Evolutionary conservation across 495 filamentous ascomycete genomes (phyloP).

Genomic region (Xylaria venustula): DNA sequence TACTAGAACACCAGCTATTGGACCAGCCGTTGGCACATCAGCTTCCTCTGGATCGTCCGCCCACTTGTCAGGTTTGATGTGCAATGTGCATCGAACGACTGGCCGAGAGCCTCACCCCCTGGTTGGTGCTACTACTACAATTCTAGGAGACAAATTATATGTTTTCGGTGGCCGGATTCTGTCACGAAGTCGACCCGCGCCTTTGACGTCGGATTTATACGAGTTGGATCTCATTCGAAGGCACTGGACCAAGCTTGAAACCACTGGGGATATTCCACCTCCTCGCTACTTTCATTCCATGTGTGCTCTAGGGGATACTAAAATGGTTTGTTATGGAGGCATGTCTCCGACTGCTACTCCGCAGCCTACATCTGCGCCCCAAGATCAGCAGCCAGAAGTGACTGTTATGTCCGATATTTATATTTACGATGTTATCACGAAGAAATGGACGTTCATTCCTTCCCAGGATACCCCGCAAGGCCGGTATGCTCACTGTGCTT

Average conservation of each 20-base stretch:
- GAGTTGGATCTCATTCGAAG: constrained; percentile 87
- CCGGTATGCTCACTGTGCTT: constrained; percentile 94
- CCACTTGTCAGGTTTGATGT: constrained; percentile 83
- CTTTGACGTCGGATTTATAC: constrained; percentile 84
- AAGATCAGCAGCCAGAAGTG: constrained; percentile 80
- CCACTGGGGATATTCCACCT: constrained; percentile 78
- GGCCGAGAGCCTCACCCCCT: constrained; percentile 86
- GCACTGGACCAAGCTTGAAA: constrained; percentile 89
- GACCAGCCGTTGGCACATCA: constrained; percentile 49
- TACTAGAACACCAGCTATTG: constrained; percentile 41
- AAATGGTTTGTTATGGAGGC: constrained; percentile 95
- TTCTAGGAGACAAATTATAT: constrained; percentile 90
- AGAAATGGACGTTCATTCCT: constrained; percentile 81
- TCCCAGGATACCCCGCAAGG: constrained; percentile 84
- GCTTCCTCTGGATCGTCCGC: constrained; percentile 44
- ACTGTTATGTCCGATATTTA: constrained; percentile 98
- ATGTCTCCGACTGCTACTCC: constrained; percentile 76
- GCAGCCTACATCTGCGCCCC: constrained; percentile 44
- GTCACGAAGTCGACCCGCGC: constrained; percentile 72
- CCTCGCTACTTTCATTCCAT: constrained; percentile 97
- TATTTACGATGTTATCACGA: constrained; percentile 86
- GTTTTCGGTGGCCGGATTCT: constrained; percentile 91
- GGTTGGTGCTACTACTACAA: constrained; percentile 92
- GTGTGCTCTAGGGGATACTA: constrained; percentile 88
- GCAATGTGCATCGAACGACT: constrained; percentile 88